Base-by-base conservation (phyloP, 495 filamentous ascomycete genomes). In the Neurospora africana region DNA sequence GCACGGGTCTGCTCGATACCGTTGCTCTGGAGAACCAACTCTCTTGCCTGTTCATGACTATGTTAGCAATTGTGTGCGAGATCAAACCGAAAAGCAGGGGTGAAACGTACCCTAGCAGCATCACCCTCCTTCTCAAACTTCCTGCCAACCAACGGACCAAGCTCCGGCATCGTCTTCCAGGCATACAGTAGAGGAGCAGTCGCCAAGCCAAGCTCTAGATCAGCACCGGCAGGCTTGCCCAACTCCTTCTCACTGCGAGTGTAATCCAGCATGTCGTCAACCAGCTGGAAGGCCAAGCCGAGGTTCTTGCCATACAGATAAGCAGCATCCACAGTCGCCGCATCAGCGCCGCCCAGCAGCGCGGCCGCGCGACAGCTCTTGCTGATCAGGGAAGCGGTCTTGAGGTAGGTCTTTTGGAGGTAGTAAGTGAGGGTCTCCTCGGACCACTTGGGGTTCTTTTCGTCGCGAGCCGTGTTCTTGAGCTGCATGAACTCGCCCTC, bases 401-500 rank as follows among this genome's bases (percentile, higher is more conserved):
- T 99, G 73, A 99, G 87, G 79, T 99, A 99, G 43, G 95, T 98
- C 86, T 99, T 99, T 79, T 98, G 93, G n/a, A 99, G 85, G 79
- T 99, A 99, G 81, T 98, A 98, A 10, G 90, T 85, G 71, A 99
- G 85, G 2, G 93, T 92, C 36, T 97, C 91, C 71, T 96, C 91
- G 2, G 91, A 93, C 86, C 91, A 98, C 17, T 85, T 84, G 0
- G 93, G 93, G 73, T 91, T 89, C 71, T 85, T 81, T 82, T 97
- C 95, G 77, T 98, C 95, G 72, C 88, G 86, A 23, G 91, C 91
- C 4, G 95, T 98, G 82, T 99, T 99, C 82, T 97, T 95, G 70
- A 99, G 85, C 83, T 99, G 95, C 94, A 98, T 98, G 84, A 99
- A 97, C 80, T 99, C 95, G 74, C 95, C 95, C 82, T 99, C 96